A percentile compares a stretch with the other conserved stretches of the same genome.
Evolutionary conservation across 371 early-diverging fungal species (phyloP).

Genomic region (Mucor saturninus): DNA sequence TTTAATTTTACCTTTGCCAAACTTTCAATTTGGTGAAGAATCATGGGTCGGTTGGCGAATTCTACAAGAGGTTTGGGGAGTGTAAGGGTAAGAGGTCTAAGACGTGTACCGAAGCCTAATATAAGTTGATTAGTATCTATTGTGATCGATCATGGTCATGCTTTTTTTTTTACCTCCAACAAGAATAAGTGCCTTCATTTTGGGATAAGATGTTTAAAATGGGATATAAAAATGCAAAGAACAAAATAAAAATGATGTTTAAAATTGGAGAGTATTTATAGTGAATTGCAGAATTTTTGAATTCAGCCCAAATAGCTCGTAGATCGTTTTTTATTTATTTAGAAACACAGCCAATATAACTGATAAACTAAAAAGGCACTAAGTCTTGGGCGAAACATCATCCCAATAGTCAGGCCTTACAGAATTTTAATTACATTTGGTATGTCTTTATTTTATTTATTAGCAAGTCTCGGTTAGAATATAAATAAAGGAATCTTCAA

Average conservation of each 20-base stretch:
- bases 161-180: constrained; percentile 83
- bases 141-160: not conserved
- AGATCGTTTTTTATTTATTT: not conserved
- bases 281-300: too few relatives aligned
- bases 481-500: not conserved
- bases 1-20: constrained; percentile 82
- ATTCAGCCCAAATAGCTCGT: not conserved
- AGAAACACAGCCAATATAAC: constrained; percentile 2
- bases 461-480: not conserved
- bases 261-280: constrained; percentile 13
- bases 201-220: constrained; percentile 1
- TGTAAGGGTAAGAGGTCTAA: constrained; percentile 97
- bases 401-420: not conserved
- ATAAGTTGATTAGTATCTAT: not conserved
- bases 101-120: constrained; percentile 96
- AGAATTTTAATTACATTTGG: not conserved
- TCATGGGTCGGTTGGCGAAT: constrained; percentile 99
- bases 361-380: not conserved
- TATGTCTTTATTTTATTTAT: not conserved
- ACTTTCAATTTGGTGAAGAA: constrained; percentile 98
- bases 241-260: constrained; percentile 9
- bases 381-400: not conserved
- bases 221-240: constrained; percentile 13
- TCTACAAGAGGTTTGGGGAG: constrained; percentile 99
- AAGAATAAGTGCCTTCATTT: constrained; percentile 98